phyloP scores from a whole-genome alignment of 108 stramenopile species.

The Parmales sp. region DNA sequence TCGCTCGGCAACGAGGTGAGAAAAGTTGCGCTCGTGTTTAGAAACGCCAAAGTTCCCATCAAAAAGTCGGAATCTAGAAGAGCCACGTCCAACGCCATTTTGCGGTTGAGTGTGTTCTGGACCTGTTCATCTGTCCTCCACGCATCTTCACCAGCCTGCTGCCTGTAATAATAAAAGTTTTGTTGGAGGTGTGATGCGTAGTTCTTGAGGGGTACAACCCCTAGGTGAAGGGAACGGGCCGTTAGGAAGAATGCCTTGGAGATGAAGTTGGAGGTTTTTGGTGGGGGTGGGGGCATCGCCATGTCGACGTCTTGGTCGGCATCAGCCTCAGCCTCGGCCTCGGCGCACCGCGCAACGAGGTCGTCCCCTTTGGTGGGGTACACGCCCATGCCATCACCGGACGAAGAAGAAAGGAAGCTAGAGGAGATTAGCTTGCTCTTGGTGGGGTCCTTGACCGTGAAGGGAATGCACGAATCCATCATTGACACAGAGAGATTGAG shows the following conservation, averaged over 20 bases:
- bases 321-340: constrained; percentile 22
- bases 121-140: constrained; percentile 53
- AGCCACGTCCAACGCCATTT: constrained; percentile 52
- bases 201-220: constrained; percentile 42
- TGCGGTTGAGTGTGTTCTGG: constrained; percentile 37
- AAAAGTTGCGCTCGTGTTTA: constrained; percentile 51
- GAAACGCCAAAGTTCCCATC: no score
- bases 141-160: constrained; percentile 47
- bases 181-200: background rate
- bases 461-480: constrained; percentile 71
- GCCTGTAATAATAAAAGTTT: background rate
- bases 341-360: constrained; percentile 58
- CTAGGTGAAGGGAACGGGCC: constrained; percentile 55
- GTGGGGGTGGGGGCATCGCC: background rate
- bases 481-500: constrained; percentile 52
- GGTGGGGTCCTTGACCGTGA: constrained; percentile 42
- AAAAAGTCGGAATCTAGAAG: constrained; percentile 57
- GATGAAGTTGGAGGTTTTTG: constrained; percentile 68
- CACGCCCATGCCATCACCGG: constrained; percentile 51
- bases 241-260: constrained; percentile 70
- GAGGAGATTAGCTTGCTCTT: constrained; percentile 60
- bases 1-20: constrained; percentile 49
- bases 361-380: constrained; percentile 56
- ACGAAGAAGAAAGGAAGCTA: constrained; percentile 48
- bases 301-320: background rate